Evolutionary conservation across 2,329 filamentous ascomycete species (phyloP), one percentile per base, ranked within the genome.

Genomic region (Ophiostoma montium): DNA sequence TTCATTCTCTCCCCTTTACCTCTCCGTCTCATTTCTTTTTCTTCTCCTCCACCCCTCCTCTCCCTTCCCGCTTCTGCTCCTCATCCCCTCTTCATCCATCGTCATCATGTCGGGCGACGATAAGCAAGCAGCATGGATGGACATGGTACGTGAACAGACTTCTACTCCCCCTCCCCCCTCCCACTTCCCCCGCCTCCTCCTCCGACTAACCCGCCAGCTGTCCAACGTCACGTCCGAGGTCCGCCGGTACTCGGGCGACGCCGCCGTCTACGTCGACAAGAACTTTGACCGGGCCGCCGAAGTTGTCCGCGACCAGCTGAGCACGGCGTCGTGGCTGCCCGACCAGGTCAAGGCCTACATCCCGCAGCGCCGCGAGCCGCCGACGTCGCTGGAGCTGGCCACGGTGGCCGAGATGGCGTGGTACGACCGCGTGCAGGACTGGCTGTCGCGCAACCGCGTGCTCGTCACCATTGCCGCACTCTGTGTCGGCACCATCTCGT

Each of bases 261-360:
- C 90, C 53, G 86, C 86, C 62, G 82, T 87, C 55, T 83, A 82
- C 56, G 78, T 94, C 62, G 86, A 95, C 65, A 73, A 75, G 51
- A 80, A 88, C 61, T 82, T 95, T 64, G 86, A 95, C 59, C 72
- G 75, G 52, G 80, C 86, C 41, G 85, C 88, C 48, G 70, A 73
- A 33, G 71, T 75, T 35, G 70, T 95, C 43, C 79, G 85, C 61
- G 80, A 87, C 54, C 74, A 74, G 5, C 70, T 87, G 42, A 75
- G 82, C 35, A 71, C 79, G 35, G 74, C 79, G 48, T 66, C 73
- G 61, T 92, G 86, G 85, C 68, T 94, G 13, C 86, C 86, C 38
- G 74, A 83, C 36, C 72, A 75, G 51, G 70, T 86, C 39, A 76
- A 78, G 16, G 76, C 76, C n/a, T 64, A 58, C 35, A 75, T 77